Conservation (phyloP, 306 rosid species). For the Alnus glutinosa region DNA sequence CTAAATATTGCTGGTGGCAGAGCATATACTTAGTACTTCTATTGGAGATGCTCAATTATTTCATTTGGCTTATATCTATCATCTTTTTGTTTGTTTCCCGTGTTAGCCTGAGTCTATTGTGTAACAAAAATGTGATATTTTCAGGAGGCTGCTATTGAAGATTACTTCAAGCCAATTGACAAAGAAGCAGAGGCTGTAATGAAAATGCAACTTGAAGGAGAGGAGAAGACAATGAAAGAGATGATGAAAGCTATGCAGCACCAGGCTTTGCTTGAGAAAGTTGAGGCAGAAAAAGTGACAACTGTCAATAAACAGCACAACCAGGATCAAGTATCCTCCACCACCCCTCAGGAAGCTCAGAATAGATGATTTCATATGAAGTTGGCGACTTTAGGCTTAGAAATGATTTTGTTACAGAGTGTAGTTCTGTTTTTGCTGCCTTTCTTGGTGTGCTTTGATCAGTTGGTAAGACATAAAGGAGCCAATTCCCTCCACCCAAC, state of each 20-base stretch:
- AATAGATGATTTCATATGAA: conserved; percentile 27
- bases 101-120: conserved; percentile 19
- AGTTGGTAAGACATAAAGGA: too few relatives aligned
- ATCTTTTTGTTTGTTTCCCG: conserved; percentile 9
- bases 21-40: neutral
- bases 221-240: conserved; percentile 57
- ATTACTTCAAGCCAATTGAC: conserved; percentile 89
- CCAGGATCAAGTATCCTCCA: conserved; percentile 34
- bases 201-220: conserved; percentile 73
- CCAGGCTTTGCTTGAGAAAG: conserved; percentile 58
- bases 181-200: conserved; percentile 72
- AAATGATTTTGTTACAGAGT: neutral
- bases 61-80: conserved; percentile 5
- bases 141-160: conserved; percentile 83
- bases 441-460: neutral
- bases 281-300: conserved; percentile 40
- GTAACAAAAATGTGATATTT: conserved; percentile 27
- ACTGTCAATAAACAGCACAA: conserved; percentile 29
- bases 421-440: conserved; percentile 12
- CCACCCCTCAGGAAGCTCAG: conserved; percentile 40
- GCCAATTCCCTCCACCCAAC: too few relatives aligned
- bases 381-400: conserved; percentile 6
- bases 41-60: conserved; percentile 14
- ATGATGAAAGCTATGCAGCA: conserved; percentile 70
- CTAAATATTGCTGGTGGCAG: neutral